Base-by-base conservation (phyloP, 805 yeast species). In the Saturnispora ahearnii region DNA sequence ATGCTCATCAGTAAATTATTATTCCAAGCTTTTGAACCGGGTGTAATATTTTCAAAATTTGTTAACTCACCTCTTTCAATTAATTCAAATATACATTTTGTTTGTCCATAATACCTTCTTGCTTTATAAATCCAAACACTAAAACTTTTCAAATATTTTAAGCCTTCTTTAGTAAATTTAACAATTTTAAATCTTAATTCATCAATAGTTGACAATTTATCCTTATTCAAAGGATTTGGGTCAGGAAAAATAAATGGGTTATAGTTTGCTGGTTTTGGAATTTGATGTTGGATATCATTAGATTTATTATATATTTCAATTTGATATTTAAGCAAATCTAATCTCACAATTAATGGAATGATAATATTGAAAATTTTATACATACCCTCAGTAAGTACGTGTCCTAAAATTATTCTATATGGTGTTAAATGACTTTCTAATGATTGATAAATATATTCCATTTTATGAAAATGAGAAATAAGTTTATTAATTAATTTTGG, bases 81-180 rank as follows among this genome's bases (percentile, higher is more conserved):
- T 48, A 52, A 53, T 15, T 56, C 53, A 31, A 51, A 24, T 4
- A 55, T 29, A 15, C 41, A 50, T 26, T 43, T 46, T 3, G 43
- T 41, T 34, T 47, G 46, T 10, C 51, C 51, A 43, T 40, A 50
- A 26, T 41, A 37, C 33, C 55, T 48, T 11, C 50, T 46, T 26
- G 51, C 42, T 21, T 42, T 31, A 33, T 52, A 54, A 46, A 51
- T 45, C 46, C 33, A 49, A 33, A 41, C 41, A 38, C 52, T 44
- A 5, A 51, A 33, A 41, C 46, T 28, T 24, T 41, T 31, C 32
- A 51, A 44, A 15, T 46, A 28, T 49, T 32, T 49, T 18, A 29
- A n/a, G 5, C 40, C 26, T 34, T 48, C 44, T 15, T 29, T 31
- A 11, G 45, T 26, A 13, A 41, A 44, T 13, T 26, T 48, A 22